phyloP scores from a whole-genome alignment of 2,329 filamentous ascomycete genomes.

The Berkeleyomyces basicola region DNA sequence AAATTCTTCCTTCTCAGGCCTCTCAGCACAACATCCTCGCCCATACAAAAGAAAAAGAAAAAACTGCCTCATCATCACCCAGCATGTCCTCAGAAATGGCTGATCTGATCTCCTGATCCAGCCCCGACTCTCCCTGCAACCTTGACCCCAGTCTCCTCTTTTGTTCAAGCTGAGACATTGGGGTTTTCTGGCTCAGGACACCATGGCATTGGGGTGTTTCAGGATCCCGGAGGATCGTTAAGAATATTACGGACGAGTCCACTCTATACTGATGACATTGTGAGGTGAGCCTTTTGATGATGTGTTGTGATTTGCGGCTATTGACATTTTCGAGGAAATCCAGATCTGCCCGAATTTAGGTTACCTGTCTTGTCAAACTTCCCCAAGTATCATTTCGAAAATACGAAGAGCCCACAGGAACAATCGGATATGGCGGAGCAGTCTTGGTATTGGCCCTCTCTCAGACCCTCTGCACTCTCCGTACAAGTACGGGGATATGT shows the following conservation, averaged over 20 bases:
- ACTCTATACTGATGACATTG: background rate
- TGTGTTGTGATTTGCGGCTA: background rate
- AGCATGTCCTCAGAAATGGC: background rate
- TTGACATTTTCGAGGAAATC: background rate
- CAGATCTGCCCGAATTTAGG: background rate
- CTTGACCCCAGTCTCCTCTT: background rate
- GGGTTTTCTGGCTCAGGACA: background rate
- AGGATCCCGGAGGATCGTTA: background rate
- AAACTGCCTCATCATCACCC: too few relatives aligned
- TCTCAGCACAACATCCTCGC: background rate
- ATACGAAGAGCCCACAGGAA: background rate
- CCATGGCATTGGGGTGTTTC: background rate
- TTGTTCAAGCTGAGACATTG: background rate
- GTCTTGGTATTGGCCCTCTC: background rate
- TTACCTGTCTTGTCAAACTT: background rate
- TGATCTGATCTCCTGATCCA: background rate
- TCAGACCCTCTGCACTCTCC: background rate
- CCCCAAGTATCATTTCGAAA: background rate
- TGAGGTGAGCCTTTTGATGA: background rate
- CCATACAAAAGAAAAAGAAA: background rate
- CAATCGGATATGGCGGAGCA: background rate
- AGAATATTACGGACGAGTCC: background rate
- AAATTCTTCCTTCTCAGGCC: too few relatives aligned
- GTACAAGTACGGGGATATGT: background rate
- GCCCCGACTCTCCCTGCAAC: background rate